Conservation (phyloP, 306 rosid genomes). For the Chamaecrista fasciculata region DNA sequence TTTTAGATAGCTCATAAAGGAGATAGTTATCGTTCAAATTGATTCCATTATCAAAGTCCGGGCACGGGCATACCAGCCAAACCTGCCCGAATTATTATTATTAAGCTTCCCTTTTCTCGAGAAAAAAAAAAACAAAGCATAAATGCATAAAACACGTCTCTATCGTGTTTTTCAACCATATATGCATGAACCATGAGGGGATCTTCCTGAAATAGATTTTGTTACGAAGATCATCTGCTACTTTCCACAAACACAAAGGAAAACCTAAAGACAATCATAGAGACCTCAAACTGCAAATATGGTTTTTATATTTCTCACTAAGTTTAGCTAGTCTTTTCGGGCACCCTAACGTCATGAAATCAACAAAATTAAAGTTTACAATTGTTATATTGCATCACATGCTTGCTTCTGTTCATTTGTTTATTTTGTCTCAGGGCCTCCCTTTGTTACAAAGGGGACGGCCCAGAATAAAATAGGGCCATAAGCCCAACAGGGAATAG, state of each 20-base stretch:
- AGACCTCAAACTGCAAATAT: not conserved
- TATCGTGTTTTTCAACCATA: constrained; percentile 31
- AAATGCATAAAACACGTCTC: constrained; percentile 24
- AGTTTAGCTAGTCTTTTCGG: too few species aligned
- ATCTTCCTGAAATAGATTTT: constrained; percentile 18
- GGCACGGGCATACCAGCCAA: constrained; percentile 23
- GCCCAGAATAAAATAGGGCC: not conserved
- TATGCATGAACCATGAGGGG: not conserved
- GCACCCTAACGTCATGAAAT: too few species aligned
- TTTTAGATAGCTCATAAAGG: too few species aligned
- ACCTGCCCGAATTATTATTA: constrained; percentile 28
- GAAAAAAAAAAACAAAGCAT: constrained; percentile 41
- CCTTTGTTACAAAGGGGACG: not conserved
- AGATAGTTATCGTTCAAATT: too few species aligned
- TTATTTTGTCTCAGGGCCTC: too few species aligned
- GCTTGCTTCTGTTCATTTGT: too few species aligned
- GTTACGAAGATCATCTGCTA: not conserved
- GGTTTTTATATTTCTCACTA: too few species aligned
- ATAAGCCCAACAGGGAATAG: not conserved
- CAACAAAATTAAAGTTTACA: too few species aligned
- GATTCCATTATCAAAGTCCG: constrained; percentile 5
- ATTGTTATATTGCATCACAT: too few species aligned
- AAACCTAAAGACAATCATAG: not conserved
- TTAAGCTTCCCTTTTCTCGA: constrained; percentile 3
- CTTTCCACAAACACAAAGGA: not conserved